These are phyloP conservation scores for Tagetes patula DNA, from an alignment of 129 eudicot species.

Conservation along the genomic window DNA sequence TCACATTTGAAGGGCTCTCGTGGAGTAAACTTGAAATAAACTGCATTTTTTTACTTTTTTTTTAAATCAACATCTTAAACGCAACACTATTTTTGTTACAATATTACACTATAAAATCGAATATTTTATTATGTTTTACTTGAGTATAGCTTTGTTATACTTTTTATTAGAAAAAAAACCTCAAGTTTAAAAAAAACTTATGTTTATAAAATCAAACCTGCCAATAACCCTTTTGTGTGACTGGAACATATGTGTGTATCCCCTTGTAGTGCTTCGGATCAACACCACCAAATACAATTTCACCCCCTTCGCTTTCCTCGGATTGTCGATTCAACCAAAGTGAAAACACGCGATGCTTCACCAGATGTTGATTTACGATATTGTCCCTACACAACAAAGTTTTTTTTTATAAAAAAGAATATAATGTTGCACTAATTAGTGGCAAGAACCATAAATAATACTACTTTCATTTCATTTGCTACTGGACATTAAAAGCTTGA, in stretches of 20 bases:
- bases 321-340: constrained; percentile 66
- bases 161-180: too few relatives aligned
- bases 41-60: too few relatives aligned
- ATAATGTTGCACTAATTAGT: too few relatives aligned
- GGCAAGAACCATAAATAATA: neutral
- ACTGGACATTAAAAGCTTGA: too few relatives aligned
- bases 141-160: too few relatives aligned
- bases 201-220: constrained; percentile 17
- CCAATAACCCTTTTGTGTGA: constrained; percentile 32
- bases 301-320: constrained; percentile 55
- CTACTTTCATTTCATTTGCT: neutral
- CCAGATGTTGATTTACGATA: constrained; percentile 67
- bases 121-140: too few relatives aligned
- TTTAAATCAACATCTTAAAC: too few relatives aligned
- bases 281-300: constrained; percentile 29
- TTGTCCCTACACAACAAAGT: constrained; percentile 37
- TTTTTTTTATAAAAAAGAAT: neutral
- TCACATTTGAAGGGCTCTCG: too few relatives aligned
- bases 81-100: too few relatives aligned
- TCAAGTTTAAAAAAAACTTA: too few relatives aligned
- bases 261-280: constrained; percentile 33
- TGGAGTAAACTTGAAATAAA: too few relatives aligned
- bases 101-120: too few relatives aligned
- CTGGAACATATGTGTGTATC: constrained; percentile 27
- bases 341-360: constrained; percentile 65